Evolutionary conservation across 2,329 filamentous ascomycete species (phyloP), one percentile per base, ranked within the genome.

Genomic region (Lasiodiplodia citricola): DNA sequence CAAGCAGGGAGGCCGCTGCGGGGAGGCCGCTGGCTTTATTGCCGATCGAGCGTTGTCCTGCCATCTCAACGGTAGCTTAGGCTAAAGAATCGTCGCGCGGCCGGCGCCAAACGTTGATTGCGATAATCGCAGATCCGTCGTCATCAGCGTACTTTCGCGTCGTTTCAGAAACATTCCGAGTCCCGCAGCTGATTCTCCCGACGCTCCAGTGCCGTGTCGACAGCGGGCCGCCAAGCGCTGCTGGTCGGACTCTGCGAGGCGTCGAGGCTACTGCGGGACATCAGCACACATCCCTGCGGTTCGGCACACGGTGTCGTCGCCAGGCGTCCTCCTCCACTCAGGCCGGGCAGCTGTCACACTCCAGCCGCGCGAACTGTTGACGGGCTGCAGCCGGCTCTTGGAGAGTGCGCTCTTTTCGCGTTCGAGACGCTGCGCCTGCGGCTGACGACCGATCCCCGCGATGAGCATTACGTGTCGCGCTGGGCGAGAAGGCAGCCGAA

Each of bases 101-200:
- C 64, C n/a, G 64, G 14, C 54, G 64, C 64, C 64, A 55, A 65
- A 65, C 31, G 62, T 65, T 52, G 41, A 62, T 62, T 62, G 58
- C 58, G 58, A 62, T 47, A 35, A 21, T 50, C 58, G 6, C 58
- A 50, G 41, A 62, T 51, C 58, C 41, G 58, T 28, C 58, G 41
- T 62, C 58, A 62, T 62, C 58, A 41, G 47, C 58, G 58, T 44
- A 21, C 38, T 47, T 47, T 60, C 57, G 38, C 57, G 57, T 57
- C 54, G 64, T 67, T 67, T 67, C 64, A 67, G 64, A 67, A 67
- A 57, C 64, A 67, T 67, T 58, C 64, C 64, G 64, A 67, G 41
- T 67, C 64, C 52, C 64, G 52, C 52, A 57, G 64, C 64, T 67
- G 54, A 57, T 50, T 67, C 52, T 67, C 52, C 64, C 64, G 64